Evolutionary conservation across 495 filamentous ascomycete species (phyloP).

Genomic region (Trichocladium uniseriatum): DNA sequence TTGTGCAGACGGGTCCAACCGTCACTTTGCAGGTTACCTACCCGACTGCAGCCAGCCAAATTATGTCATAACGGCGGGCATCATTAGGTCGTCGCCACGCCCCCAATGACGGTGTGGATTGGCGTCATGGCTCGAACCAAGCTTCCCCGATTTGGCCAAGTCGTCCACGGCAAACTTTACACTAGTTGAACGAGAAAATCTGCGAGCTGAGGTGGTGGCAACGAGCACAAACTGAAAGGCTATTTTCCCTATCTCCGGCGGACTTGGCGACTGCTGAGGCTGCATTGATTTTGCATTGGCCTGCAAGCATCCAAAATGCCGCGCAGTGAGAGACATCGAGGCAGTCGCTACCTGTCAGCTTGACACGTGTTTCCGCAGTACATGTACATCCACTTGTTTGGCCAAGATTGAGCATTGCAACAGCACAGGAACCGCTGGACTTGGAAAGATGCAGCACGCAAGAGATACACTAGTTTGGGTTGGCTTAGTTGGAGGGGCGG

Average conservation of each 20-base stretch:
- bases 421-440: background rate
- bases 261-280: too few relatives aligned
- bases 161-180: too few relatives aligned
- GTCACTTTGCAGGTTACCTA: background rate
- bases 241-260: too few relatives aligned
- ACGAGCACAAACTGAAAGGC: too few relatives aligned
- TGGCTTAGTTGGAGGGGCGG: too few relatives aligned
- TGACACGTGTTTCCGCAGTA: conserved; percentile 24
- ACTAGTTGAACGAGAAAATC: too few relatives aligned
- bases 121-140: too few relatives aligned
- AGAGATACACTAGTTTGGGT: too few relatives aligned
- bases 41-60: background rate
- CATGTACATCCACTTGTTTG: background rate
- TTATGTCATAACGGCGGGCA: conserved; percentile 8
- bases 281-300: background rate
- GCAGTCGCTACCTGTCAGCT: conserved; percentile 15
- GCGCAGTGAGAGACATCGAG: background rate
- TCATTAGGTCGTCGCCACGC: background rate
- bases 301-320: conserved; percentile 5
- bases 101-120: too few relatives aligned
- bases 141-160: too few relatives aligned
- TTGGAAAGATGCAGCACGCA: too few relatives aligned
- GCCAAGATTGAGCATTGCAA: background rate
- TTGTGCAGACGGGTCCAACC: background rate
- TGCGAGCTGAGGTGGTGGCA: too few relatives aligned